Conservation (phyloP, 139 green algal species). For the Monoraphidium neglectum region DNA sequence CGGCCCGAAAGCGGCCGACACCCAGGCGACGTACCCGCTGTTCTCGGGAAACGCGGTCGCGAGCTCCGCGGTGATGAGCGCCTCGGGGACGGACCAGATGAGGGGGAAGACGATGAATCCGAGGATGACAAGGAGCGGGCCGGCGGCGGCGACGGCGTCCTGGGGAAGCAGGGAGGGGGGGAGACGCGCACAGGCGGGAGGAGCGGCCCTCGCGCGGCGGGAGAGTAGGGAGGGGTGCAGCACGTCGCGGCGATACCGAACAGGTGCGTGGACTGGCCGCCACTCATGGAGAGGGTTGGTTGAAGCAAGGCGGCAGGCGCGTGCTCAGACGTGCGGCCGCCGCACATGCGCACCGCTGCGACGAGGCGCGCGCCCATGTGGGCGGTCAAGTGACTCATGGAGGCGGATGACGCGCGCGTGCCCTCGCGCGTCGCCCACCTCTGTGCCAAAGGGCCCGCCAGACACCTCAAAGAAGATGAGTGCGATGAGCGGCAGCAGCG, state of each 20-base stretch:
- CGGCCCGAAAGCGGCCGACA: conserved; percentile 94
- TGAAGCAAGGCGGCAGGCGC: neutral
- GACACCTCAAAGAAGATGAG: conserved; percentile 98
- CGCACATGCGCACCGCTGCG: neutral
- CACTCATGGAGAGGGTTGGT: neutral
- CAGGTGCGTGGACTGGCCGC: no score
- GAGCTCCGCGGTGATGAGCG: conserved; percentile 91
- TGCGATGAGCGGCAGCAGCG: conserved; percentile 85
- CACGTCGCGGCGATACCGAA: neutral
- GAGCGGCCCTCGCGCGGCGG: neutral
- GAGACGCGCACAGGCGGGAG: neutral
- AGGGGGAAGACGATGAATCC: conserved; percentile 84
- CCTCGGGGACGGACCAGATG: conserved; percentile 92
- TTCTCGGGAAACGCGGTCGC: conserved; percentile 96
- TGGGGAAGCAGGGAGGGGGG: conserved; percentile 39
- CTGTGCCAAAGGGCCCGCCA: conserved; percentile 94
- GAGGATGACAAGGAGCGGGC: conserved; percentile 81
- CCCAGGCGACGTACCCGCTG: conserved; percentile 94
- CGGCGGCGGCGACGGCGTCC: conserved; percentile 81
- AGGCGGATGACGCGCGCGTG: no score
- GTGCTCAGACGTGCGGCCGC: neutral
- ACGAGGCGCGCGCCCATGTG: no score
- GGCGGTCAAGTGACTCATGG: no score
- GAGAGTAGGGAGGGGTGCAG: neutral
- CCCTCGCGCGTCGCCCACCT: no score